Conservation (phyloP, 441 rosid genomes). For the Adansonia rubrostipa region DNA sequence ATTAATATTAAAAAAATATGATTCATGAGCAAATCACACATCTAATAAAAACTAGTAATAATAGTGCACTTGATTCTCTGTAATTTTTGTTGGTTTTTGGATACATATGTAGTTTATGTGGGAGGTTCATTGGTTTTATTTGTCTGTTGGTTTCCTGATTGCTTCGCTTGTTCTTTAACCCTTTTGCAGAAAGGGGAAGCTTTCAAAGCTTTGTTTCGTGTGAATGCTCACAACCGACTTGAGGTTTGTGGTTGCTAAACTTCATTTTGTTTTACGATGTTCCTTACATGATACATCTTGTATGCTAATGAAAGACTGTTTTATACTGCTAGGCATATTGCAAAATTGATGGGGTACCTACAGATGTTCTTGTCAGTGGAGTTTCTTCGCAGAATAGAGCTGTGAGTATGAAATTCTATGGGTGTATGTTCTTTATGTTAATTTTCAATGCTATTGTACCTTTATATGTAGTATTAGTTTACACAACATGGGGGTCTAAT, state of each 20-base stretch:
- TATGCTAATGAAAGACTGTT: constrained; percentile 4
- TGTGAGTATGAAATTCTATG: constrained; percentile 53
- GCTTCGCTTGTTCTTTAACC: not conserved
- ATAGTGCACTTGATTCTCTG: not conserved
- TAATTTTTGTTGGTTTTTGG: not conserved
- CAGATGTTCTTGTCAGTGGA: constrained; percentile 80
- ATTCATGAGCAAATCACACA: not conserved
- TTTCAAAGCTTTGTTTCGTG: constrained; percentile 66
- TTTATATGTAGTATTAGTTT: constrained; percentile 20
- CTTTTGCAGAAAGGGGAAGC: constrained; percentile 74
- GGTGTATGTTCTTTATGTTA: constrained; percentile 7
- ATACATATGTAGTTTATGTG: not conserved
- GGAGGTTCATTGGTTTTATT: not conserved
- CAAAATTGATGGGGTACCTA: constrained; percentile 84
- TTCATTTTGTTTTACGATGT: not conserved
- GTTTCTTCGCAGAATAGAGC: constrained; percentile 81
- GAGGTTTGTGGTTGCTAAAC: constrained; percentile 59
- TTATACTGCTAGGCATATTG: constrained; percentile 73
- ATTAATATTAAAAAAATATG: not conserved
- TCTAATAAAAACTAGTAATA: not conserved
- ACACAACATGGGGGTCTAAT: not conserved
- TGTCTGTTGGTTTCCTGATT: constrained; percentile 10
- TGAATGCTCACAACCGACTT: constrained; percentile 82
- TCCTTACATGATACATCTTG: constrained; percentile 16
- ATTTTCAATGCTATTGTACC: not conserved